phyloP scores from a whole-genome alignment of 768 basidiomycete genomes.

The Dioszegia hungarica region DNA sequence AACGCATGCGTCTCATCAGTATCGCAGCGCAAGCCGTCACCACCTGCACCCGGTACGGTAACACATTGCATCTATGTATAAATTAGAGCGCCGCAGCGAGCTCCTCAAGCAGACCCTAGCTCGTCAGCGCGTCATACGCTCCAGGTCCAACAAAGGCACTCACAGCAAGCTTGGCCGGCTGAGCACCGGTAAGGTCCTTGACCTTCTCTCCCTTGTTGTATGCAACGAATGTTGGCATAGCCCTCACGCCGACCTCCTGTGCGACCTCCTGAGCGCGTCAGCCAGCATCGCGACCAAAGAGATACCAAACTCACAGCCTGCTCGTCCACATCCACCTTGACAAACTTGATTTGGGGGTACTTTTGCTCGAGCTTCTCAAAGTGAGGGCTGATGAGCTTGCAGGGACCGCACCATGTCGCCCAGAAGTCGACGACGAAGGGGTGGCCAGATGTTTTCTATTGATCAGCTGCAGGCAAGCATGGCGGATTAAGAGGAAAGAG shows the following conservation, averaged over 20 bases:
- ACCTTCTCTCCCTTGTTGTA: slow-evolving; percentile 48
- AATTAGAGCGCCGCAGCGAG: background rate
- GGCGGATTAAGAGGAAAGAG: too few relatives aligned
- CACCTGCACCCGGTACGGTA: too few relatives aligned
- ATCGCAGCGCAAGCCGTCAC: too few relatives aligned
- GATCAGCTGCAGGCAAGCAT: background rate
- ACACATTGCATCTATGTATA: too few relatives aligned
- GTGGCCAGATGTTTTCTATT: slow-evolving; percentile 33
- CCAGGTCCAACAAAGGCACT: slow-evolving; percentile 8
- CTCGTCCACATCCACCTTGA: slow-evolving; percentile 51
- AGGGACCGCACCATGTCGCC: slow-evolving; percentile 48
- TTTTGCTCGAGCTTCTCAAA: slow-evolving; percentile 47
- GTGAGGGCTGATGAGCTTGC: slow-evolving; percentile 49
- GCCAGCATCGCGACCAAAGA: background rate
- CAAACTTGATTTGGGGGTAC: slow-evolving; percentile 45
- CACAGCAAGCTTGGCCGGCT: slow-evolving; percentile 44
- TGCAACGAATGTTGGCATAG: slow-evolving; percentile 52
- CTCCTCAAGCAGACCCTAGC: background rate
- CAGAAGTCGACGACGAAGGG: slow-evolving; percentile 47
- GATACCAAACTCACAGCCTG: slow-evolving; percentile 34
- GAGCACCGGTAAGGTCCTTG: slow-evolving; percentile 47
- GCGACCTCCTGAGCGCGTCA: slow-evolving; percentile 41
- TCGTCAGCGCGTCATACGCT: background rate
- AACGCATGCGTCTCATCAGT: too few relatives aligned
- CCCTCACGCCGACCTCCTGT: slow-evolving; percentile 38